These are phyloP conservation scores for Fusarium sp. DNA, from an alignment of 2,329 filamentous ascomycete species.

Conservation along the genomic window DNA sequence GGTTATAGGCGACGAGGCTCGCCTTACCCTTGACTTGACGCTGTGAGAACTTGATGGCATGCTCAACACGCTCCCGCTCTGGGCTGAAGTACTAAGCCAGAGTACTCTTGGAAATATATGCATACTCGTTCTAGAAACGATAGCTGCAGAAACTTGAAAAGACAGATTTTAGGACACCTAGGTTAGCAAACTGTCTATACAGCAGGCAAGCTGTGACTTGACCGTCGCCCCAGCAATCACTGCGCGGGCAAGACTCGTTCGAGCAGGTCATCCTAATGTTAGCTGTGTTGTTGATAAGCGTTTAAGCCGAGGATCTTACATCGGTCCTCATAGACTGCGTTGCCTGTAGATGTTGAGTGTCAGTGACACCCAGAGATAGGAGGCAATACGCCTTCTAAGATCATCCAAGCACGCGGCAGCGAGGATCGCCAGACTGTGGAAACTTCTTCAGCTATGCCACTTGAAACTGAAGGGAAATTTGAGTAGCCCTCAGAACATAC, in stretches of 20 bases:
- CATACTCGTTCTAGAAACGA: slow-evolving; percentile 44
- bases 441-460: too few relatives aligned
- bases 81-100: slow-evolving; percentile 57
- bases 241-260: slow-evolving; percentile 69
- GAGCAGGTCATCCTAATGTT: slow-evolving; percentile 37
- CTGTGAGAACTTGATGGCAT: slow-evolving; percentile 63
- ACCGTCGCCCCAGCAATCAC: slow-evolving; percentile 67
- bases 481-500: too few relatives aligned
- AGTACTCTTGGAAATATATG: background rate
- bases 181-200: too few relatives aligned
- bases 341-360: background rate
- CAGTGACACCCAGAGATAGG: too few relatives aligned
- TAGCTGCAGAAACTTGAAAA: slow-evolving; percentile 1
- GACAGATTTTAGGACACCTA: too few relatives aligned
- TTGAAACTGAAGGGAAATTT: too few relatives aligned
- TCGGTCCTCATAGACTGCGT: slow-evolving; percentile 48
- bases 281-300: too few relatives aligned
- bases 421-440: too few relatives aligned
- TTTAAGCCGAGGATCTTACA: slow-evolving; percentile 13
- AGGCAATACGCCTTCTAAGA: too few relatives aligned
- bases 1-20: slow-evolving; percentile 51
- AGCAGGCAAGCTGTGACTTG: too few relatives aligned
- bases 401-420: too few relatives aligned
- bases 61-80: slow-evolving; percentile 54
- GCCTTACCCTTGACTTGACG: slow-evolving; percentile 54